Evolutionary conservation across 768 basidiomycete species (phyloP).

Genomic region (Hortiboletus flavorubellus): DNA sequence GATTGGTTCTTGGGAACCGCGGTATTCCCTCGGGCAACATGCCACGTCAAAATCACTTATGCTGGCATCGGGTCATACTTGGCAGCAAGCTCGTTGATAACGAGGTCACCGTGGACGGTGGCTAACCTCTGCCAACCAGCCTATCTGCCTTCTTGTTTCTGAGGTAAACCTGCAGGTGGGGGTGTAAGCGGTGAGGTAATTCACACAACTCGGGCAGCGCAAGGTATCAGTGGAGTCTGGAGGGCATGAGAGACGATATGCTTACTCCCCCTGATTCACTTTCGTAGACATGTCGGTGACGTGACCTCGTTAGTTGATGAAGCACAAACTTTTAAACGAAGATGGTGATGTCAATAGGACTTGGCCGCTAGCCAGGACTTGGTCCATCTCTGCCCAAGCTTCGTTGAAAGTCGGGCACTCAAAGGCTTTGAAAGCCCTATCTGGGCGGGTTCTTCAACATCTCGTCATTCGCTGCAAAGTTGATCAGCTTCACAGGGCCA

Average conservation of each 20-base stretch:
- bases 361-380: conserved; percentile 16
- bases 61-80: conserved; percentile 29
- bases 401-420: conserved; percentile 1
- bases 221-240: conserved; percentile 57
- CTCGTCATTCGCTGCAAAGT: background rate
- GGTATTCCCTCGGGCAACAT: background rate
- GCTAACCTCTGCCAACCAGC: conserved; percentile 18
- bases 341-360: conserved; percentile 40
- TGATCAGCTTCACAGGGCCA: background rate
- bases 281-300: background rate
- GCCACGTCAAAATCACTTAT: conserved; percentile 33
- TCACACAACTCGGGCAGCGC: conserved; percentile 45
- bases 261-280: conserved; percentile 56
- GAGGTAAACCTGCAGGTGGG: conserved; percentile 37
- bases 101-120: conserved; percentile 27
- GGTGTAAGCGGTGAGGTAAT: conserved; percentile 63
- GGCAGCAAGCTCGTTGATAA: conserved; percentile 27
- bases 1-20: conserved; percentile 47
- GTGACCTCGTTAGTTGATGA: background rate
- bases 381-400: conserved; percentile 11
- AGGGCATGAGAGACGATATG: conserved; percentile 23
- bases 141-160: background rate
- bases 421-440: background rate
- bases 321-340: conserved; percentile 28
- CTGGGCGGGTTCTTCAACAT: background rate